Evolutionary conservation across 805 yeast genomes (phyloP).

Genomic region (Sugiyamaella americana): DNA sequence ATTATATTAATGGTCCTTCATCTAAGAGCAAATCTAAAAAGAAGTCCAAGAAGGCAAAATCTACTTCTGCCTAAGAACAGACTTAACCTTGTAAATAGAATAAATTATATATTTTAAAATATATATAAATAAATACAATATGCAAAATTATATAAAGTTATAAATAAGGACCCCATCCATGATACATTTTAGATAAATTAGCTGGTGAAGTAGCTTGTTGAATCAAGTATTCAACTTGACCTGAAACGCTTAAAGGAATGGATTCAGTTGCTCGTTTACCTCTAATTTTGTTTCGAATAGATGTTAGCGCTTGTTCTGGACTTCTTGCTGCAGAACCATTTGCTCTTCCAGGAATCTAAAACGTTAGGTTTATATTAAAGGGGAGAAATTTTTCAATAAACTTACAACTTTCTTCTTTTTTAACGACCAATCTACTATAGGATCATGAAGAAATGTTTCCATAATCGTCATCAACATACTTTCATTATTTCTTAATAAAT

Average conservation of each 20-base stretch:
- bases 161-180: constrained; percentile 86
- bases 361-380: neutral
- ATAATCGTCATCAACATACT: constrained; percentile 80
- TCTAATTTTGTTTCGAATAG: constrained; percentile 71
- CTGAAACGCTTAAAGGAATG: constrained; percentile 80
- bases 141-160: constrained; percentile 19
- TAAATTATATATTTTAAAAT: neutral
- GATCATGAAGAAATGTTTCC: constrained; percentile 90
- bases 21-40: constrained; percentile 25
- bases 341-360: constrained; percentile 5
- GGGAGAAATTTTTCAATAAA: neutral
- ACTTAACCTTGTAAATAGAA: neutral
- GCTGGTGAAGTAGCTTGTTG: constrained; percentile 72
- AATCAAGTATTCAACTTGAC: constrained; percentile 85
- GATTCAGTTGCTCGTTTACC: constrained; percentile 81
- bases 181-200: constrained; percentile 77
- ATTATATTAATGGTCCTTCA: constrained; percentile 56
- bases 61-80: neutral
- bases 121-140: neutral
- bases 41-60: constrained; percentile 40
- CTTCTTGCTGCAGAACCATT: constrained; percentile 26
- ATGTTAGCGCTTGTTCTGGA: constrained; percentile 64
- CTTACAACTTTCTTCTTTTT: constrained; percentile 33
- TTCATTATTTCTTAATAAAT: constrained; percentile 68
- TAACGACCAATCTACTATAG: constrained; percentile 71